Evolutionary conservation across 2,329 filamentous ascomycete genomes (phyloP), one percentile per base, ranked within the genome.

Genomic region (Alternaria triticimaculans): DNA sequence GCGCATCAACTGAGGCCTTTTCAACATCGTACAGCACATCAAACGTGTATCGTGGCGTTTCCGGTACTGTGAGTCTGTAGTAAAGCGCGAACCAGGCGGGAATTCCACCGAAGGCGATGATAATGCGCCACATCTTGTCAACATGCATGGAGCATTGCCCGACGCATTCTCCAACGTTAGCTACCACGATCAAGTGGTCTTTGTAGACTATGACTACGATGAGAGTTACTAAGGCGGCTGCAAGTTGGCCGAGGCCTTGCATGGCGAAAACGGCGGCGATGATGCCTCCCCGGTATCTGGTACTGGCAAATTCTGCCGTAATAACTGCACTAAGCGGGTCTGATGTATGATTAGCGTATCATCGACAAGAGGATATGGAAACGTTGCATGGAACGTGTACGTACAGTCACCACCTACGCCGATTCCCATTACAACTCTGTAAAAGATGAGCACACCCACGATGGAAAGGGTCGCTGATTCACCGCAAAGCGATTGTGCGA

Each of bases 41-140:
- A 72, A 96, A 95, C 26, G 93, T 96, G 82, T 96, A 96, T 26
- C 93, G 91, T 56, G 93, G 92, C 33, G 92, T 95, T 82, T 96
- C 93, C 23, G 93, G 93, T 69, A 96, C 95, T 56, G 92, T 96
- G 5, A 96, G 87, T 66, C 92, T 90, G 81, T 92, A 96, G 84
- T 96, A 96, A 18, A 96, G 87, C 20, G 93, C 92, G 66, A 94
- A 89, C 77, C 89, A 92, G 46, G 90, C 92, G 3, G 92, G 92
- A 9, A 96, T 87, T 48, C 91, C 92, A 69, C 92, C 92, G 73
- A 94, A 92, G 12, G 92, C 92, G 74, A 96, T 92, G 53, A 96
- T 85, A 14, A 89, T 85, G 70, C 92, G 87, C 92, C 92, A 96
- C 90, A 94, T 94, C 85, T 93, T 94, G 83, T 96, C 92, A 6